Conservation (phyloP, 208 protist genomes). For the Phytomonas sp. region DNA sequence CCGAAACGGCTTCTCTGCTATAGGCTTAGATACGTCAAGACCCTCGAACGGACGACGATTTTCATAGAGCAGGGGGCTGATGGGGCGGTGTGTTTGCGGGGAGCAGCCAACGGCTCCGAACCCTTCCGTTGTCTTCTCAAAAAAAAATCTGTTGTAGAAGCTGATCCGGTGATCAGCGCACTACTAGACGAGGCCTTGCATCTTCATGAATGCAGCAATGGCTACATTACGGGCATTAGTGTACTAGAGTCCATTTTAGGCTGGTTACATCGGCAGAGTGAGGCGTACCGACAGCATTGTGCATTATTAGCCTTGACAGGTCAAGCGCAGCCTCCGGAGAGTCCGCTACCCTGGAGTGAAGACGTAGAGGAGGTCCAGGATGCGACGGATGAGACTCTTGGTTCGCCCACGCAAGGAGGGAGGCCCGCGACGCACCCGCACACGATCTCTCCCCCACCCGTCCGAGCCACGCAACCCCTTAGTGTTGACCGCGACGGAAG, state of each 20-base stretch:
- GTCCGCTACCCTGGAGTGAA: not conserved
- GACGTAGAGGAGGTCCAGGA: not conserved
- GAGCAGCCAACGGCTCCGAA: slow-evolving; percentile 13
- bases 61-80: slow-evolving; percentile 39
- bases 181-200: slow-evolving; percentile 33
- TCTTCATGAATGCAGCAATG: slow-evolving; percentile 26
- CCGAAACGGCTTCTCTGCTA: slow-evolving; percentile 50
- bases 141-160: slow-evolving; percentile 22
- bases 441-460: not conserved
- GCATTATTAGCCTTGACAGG: not conserved
- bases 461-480: not conserved
- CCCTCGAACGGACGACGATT: slow-evolving; percentile 41
- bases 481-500: not conserved
- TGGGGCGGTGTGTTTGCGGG: slow-evolving; percentile 19
- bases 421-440: not conserved
- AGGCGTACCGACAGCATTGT: not conserved
- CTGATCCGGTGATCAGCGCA: slow-evolving; percentile 31
- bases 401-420: not conserved
- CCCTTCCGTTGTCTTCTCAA: slow-evolving; percentile 37
- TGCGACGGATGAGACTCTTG: not conserved
- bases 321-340: not conserved
- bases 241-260: not conserved
- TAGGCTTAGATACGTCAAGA: slow-evolving; percentile 42
- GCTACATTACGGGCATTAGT: slow-evolving; percentile 5
- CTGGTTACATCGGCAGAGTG: not conserved